Percentiles rank a stretch among this genome's conserved stretches.
Conservation (phyloP, 1,284 basidiomycete species). For the Mycosarcoma maydis region DNA sequence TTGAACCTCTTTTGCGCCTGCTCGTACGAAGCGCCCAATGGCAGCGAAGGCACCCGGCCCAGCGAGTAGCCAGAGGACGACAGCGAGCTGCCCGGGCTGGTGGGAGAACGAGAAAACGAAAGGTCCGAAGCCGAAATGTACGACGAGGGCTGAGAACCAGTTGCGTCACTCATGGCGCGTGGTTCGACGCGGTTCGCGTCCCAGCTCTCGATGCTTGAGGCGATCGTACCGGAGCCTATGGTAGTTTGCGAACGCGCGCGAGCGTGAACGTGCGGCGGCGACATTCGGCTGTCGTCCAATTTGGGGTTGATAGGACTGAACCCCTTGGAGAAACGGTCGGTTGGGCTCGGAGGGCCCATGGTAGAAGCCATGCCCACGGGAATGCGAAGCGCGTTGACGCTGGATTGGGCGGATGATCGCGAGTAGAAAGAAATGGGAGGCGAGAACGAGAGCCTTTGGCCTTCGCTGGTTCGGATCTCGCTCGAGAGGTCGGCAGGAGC, state of each 20-base stretch:
- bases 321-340: constrained; percentile 33
- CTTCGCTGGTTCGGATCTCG: constrained; percentile 46
- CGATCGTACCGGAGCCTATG: constrained; percentile 26
- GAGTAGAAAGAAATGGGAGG: constrained; percentile 42
- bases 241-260: constrained; percentile 43
- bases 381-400: constrained; percentile 20
- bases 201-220: constrained; percentile 22
- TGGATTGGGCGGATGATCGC: constrained; percentile 29
- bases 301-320: constrained; percentile 20
- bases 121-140: constrained; percentile 39
- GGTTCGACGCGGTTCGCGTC: constrained; percentile 15
- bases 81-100: constrained; percentile 29
- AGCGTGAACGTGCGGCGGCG: constrained; percentile 32
- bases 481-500: constrained; percentile 26
- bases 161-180: constrained; percentile 13
- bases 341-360: constrained; percentile 29
- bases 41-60: constrained; percentile 49
- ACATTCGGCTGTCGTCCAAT: constrained; percentile 20
- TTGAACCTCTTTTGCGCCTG: constrained; percentile 54
- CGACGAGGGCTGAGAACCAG: constrained; percentile 33
- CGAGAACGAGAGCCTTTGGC: constrained; percentile 36
- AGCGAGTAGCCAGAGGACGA: constrained; percentile 41
- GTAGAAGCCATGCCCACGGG: constrained; percentile 35
- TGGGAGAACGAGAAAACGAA: constrained; percentile 33
- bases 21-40: constrained; percentile 46